These are phyloP conservation scores for maize (Zea mays) DNA, from an alignment of 176 grass and related monocot species.

Conservation along the genomic window DNA sequence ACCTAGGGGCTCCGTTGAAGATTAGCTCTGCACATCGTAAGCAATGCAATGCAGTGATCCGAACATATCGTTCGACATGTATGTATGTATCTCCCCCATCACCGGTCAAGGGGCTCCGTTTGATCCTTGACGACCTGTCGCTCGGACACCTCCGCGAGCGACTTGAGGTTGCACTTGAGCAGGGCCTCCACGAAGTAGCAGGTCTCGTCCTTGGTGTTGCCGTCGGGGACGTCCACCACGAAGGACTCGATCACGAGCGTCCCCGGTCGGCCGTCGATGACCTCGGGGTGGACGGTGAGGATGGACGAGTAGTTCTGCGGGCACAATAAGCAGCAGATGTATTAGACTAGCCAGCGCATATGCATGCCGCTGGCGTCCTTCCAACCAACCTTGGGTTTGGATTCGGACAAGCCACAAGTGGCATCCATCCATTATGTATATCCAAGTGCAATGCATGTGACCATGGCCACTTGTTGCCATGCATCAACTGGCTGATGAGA, in stretches of 20 bases:
- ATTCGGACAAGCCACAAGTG: constrained; percentile 12
- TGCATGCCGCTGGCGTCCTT: not conserved
- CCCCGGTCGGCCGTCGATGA: constrained; percentile 67
- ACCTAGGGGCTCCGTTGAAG: constrained; percentile 46
- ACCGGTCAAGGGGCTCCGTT: constrained; percentile 59
- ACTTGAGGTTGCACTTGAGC: constrained; percentile 98
- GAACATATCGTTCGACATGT: not conserved
- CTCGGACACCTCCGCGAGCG: constrained; percentile 79
- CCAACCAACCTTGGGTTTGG: not conserved
- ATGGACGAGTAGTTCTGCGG: constrained; percentile 91
- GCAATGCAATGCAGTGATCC: constrained; percentile 17
- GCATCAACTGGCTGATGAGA: constrained; percentile 18
- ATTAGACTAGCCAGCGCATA: constrained; percentile 25
- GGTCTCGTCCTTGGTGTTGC: constrained; percentile 88
- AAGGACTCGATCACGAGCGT: constrained; percentile 91
- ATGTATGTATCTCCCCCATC: not conserved
- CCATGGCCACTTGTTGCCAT: constrained; percentile 31
- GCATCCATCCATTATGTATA: not conserved
- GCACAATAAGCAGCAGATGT: constrained; percentile 25
- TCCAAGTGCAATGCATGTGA: constrained; percentile 42
- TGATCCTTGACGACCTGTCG: constrained; percentile 60
- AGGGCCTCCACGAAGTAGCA: constrained; percentile 89
- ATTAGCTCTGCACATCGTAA: constrained; percentile 41
- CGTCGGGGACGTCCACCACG: constrained; percentile 83
- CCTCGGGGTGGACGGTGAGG: constrained; percentile 84